Percentiles rank a stretch among this genome's conserved stretches.
Evolutionary conservation across 2,329 filamentous ascomycete species (phyloP).

Genomic region (Diplocarpon rosae): DNA sequence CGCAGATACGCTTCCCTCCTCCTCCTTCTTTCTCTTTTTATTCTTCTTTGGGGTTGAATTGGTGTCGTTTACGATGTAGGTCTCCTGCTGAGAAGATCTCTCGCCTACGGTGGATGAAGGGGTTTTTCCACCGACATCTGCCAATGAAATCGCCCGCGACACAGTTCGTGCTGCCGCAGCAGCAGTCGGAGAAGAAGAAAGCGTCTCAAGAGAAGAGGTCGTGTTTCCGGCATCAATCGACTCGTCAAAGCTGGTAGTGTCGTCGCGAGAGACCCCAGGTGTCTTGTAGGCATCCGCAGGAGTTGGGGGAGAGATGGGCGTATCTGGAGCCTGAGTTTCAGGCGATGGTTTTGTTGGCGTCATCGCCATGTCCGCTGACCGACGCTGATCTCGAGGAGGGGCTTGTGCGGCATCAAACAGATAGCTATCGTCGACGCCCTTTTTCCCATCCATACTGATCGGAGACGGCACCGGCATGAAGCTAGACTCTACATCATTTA

Average conservation of each 20-base stretch:
- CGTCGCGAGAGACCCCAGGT: slow-evolving; percentile 11
- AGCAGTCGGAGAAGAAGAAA: slow-evolving; percentile 46
- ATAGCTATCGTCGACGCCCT: slow-evolving; percentile 46
- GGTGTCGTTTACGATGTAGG: slow-evolving; percentile 15
- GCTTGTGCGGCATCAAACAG: slow-evolving; percentile 37
- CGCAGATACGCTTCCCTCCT: background rate
- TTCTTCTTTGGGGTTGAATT: slow-evolving; percentile 21
- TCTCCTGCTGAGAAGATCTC: slow-evolving; percentile 7
- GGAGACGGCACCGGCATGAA: slow-evolving; percentile 49
- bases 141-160: slow-evolving; percentile 40
- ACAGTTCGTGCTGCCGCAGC: slow-evolving; percentile 43
- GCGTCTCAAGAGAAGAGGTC: slow-evolving; percentile 40
- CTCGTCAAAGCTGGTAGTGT: slow-evolving; percentile 11
- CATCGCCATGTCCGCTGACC: slow-evolving; percentile 1
- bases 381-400: background rate
- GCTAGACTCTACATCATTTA: slow-evolving; percentile 56
- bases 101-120: slow-evolving; percentile 6
- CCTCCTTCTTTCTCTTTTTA: slow-evolving; percentile 3
- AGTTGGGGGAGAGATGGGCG: slow-evolving; percentile 16
- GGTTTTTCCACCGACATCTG: slow-evolving; percentile 24
- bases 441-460: slow-evolving; percentile 34
- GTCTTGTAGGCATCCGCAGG: slow-evolving; percentile 23
- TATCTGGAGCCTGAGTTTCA: background rate
- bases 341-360: background rate
- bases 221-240: slow-evolving; percentile 28